Base-by-base conservation (phyloP, 2,329 filamentous ascomycete species). In the Thelonectria olida region DNA sequence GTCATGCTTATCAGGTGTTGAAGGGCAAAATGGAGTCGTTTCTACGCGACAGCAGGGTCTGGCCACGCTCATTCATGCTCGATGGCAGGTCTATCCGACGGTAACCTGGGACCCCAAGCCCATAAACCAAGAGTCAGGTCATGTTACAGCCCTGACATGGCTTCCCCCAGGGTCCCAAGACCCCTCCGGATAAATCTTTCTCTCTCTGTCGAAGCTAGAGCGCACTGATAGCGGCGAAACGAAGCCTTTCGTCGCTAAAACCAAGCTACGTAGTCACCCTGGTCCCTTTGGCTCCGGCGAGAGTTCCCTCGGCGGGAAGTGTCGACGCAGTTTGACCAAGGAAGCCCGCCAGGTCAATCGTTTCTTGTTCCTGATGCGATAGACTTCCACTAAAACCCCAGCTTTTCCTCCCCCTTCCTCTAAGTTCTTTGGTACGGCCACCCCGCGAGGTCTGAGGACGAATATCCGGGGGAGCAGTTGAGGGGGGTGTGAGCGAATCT, bases 401-500 rank as follows among this genome's bases (percentile, higher is more conserved):
- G 49, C 54, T 31, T 31, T n/a, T n/a, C n/a, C n/a, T n/a, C n/a
- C n/a, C n/a, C n/a, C 28, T 31, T 31, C 12, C 28, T 31, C 12
- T 31, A n/a, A 13, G 22, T 22, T n/a, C 20, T 28, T 38, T 22
- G 15, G 41, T 58, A 34, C 55, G 39, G 55, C 39, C 53, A 55
- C 53, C 48, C 45, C 47, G 54, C 55, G 48, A 52, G 48, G 7
- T 34, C 55, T 52, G 28, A 41, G 27, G 31, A 52, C 25, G n/a
- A 34, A 47, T 53, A 41, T 58, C 55, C 51, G 55, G 48, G 55
- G 48, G 19, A 38, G n/a, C 12, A 20, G 17, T 7, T 15, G 28
- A 17, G 25, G 19, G 49, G 55, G 49, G 55, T 20, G 55, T 48
- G 42, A 23, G 25, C 15, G 12, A 48, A 53, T 47, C 55, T 17